A percentile compares a stretch with the other conserved stretches of the same genome.
Conservation (phyloP, 257 asterid genomes). For the Cinchona pubescens region DNA sequence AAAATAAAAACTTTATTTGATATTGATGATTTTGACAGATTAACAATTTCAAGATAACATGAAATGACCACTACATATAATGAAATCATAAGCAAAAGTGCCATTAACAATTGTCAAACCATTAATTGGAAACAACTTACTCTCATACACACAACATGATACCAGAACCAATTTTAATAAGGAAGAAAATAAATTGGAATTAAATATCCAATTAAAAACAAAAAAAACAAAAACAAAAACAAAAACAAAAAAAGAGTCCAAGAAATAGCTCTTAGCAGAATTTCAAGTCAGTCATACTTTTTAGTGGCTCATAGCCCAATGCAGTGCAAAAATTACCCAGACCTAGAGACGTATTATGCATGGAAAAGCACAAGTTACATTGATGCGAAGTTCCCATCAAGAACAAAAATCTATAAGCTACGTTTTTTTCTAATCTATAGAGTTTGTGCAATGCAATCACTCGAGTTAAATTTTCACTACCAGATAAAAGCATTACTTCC, state of each 20-base stretch:
- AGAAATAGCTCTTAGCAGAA: neutral
- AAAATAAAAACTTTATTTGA: neutral
- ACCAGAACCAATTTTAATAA: neutral
- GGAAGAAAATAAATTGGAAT: too few species aligned
- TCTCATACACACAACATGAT: too few species aligned
- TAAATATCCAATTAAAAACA: neutral
- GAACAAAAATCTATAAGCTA: too few species aligned
- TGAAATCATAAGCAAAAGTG: neutral
- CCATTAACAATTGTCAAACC: neutral
- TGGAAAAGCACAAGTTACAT: neutral
- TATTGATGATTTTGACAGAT: neutral
- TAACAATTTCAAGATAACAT: neutral
- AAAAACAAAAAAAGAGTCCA: neutral
- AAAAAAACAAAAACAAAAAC: too few species aligned
- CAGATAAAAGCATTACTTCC: neutral
- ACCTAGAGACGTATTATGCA: neutral
- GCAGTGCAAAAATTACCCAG: neutral
- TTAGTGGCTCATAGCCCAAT: neutral
- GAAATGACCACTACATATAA: neutral
- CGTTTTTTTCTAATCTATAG: neutral
- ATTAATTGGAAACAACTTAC: neutral
- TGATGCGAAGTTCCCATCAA: neutral
- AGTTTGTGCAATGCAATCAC: neutral
- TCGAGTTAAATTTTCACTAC: neutral
- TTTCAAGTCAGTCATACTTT: neutral